phyloP scores from a whole-genome alignment of 805 yeast species.

The Torulaspora microellipsoides region DNA sequence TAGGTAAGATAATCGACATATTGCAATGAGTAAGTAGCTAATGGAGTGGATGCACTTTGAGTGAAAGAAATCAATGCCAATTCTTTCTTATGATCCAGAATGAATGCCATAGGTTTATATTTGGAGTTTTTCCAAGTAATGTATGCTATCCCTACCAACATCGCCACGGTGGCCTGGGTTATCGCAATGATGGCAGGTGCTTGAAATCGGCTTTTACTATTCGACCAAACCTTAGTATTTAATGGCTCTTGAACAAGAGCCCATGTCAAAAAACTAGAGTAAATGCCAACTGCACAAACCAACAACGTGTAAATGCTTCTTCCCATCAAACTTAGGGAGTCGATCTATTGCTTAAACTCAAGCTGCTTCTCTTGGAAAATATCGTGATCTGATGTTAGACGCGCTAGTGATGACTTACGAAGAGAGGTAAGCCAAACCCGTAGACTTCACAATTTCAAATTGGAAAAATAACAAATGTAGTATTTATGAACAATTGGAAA shows the following conservation, averaged over 20 bases:
- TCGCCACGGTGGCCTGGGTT: constrained; percentile 70
- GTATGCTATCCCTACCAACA: constrained; percentile 60
- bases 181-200: constrained; percentile 77
- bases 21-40: constrained; percentile 70
- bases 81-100: constrained; percentile 33
- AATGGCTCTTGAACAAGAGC: constrained; percentile 87
- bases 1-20: constrained; percentile 85
- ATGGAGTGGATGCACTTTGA: constrained; percentile 76
- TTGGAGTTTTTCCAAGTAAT: constrained; percentile 36
- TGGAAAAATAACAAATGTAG: too few species aligned
- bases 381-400: too few species aligned
- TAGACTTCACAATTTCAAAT: too few species aligned
- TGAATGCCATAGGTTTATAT: constrained; percentile 34
- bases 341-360: not conserved
- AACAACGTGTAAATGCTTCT: constrained; percentile 16
- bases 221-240: constrained; percentile 68
- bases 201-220: constrained; percentile 50
- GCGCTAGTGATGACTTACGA: too few species aligned
- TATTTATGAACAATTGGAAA: too few species aligned
- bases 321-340: not conserved
- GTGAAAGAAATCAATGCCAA: constrained; percentile 59
- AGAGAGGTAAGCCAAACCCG: too few species aligned
- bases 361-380: too few species aligned
- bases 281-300: constrained; percentile 57
- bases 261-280: constrained; percentile 86